These are phyloP conservation scores for Coleophoma cylindrospora DNA, from an alignment of 2,329 filamentous ascomycete species.

Conservation along the genomic window DNA sequence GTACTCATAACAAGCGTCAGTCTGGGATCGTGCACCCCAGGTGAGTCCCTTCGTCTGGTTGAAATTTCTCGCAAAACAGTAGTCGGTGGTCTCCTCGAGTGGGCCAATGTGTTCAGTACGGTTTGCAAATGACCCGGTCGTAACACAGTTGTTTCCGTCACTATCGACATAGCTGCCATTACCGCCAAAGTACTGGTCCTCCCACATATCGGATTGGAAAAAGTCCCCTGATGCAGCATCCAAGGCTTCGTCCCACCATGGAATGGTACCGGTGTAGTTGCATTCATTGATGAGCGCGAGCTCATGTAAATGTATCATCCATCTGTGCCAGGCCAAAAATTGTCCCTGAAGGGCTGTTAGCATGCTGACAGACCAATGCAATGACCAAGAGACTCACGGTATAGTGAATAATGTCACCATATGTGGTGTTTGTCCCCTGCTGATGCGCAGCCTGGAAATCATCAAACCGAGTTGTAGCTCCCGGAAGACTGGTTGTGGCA, in stretches of 20 bases:
- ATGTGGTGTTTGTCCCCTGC: constrained; percentile 25
- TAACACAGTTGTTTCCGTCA: background rate
- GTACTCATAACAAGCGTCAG: constrained; percentile 5
- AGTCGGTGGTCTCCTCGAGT: constrained; percentile 2
- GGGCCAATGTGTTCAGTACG: constrained; percentile 8
- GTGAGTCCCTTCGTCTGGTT: constrained; percentile 4
- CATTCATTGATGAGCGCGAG: constrained; percentile 32
- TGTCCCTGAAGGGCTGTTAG: constrained; percentile 15
- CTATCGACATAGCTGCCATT: constrained; percentile 2
- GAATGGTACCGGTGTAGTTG: constrained; percentile 19
- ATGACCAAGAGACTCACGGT: constrained; percentile 1
- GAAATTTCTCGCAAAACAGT: constrained; percentile 5
- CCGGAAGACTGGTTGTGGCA: background rate
- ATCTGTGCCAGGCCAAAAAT: constrained; percentile 36
- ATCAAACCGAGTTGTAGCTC: constrained; percentile 28
- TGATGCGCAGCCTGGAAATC: constrained; percentile 34
- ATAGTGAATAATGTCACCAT: constrained; percentile 17
- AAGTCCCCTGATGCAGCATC: constrained; percentile 8
- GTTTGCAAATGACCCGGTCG: constrained; percentile 5
- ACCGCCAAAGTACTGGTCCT: constrained; percentile 5
- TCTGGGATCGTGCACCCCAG: background rate
- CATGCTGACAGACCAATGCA: no score
- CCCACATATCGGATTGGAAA: constrained; percentile 10
- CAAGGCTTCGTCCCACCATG: constrained; percentile 9
- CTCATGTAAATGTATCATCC: constrained; percentile 32